A percentile compares a stretch with the other conserved stretches of the same genome.
phyloP scores from a whole-genome alignment of 2,329 filamentous ascomycete genomes.

The Arachnomyces sp. region DNA sequence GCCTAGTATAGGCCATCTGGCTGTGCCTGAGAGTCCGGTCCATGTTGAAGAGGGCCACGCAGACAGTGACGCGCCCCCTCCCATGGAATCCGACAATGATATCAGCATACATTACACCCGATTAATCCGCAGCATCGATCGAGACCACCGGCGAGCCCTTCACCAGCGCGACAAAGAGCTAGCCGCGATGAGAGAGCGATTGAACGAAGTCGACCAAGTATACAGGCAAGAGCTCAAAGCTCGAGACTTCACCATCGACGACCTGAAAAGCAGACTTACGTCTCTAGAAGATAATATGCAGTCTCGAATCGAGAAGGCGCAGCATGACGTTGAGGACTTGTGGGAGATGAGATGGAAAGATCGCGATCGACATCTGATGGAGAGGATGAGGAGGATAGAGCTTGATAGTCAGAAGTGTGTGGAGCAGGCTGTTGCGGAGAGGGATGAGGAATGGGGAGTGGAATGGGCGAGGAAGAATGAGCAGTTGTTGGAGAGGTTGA shows the following conservation, averaged over 20 bases:
- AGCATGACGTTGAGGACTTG: constrained; percentile 25
- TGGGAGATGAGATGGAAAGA: constrained; percentile 30
- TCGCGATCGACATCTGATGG: constrained; percentile 19
- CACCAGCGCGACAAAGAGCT: constrained; percentile 23
- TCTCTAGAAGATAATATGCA: constrained; percentile 18
- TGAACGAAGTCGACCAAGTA: constrained; percentile 25
- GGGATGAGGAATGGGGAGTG: constrained; percentile 15
- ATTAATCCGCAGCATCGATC: constrained; percentile 24
- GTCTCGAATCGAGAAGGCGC: constrained; percentile 20
- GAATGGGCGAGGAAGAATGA: constrained; percentile 12
- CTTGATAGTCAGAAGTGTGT: constrained; percentile 13
- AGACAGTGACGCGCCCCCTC: constrained; percentile 14
- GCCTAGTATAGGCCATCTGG: constrained; percentile 1
- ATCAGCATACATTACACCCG: constrained; percentile 22
- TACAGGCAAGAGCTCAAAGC: constrained; percentile 22
- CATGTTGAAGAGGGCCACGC: constrained; percentile 13
- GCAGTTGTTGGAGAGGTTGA: constrained; percentile 9
- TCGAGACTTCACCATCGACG: constrained; percentile 22
- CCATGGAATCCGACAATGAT: constrained; percentile 24
- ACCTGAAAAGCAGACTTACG: constrained; percentile 17
- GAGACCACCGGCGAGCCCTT: constrained; percentile 20
- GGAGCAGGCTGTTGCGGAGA: constrained; percentile 13
- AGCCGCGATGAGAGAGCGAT: constrained; percentile 17
- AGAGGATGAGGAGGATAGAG: constrained; percentile 19
- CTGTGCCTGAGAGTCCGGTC: constrained; percentile 8